Evolutionary conservation across 768 basidiomycete species (phyloP), one percentile per base, ranked within the genome.

Genomic region (Boletus bicolor): DNA sequence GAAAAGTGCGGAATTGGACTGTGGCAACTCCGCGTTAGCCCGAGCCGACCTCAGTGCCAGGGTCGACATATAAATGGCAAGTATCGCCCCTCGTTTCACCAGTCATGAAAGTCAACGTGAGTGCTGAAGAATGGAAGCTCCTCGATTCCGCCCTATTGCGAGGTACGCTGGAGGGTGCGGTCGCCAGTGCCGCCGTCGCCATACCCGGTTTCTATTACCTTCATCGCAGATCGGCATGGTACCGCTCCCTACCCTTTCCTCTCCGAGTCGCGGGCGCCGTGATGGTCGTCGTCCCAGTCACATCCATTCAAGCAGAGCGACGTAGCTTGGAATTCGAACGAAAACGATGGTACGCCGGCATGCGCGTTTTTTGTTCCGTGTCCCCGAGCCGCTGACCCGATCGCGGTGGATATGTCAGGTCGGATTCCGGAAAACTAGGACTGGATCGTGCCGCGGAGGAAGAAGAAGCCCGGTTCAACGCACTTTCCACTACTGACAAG

Each of bases 281-380:
- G 51, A 75, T 89, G 48, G 53, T 90, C 54, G 78, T 85, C 47
- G 83, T 84, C 0, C 91, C 91, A 0, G 71, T 79, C 44, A 73
- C 87, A 21, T 80, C 86, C 19, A 88, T 93, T 43, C 82, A 86
- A 57, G 91, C 86, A 6, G 91, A 93, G 64, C 79, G 83, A 4
- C 83, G 86, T 11, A 82, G 82, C 32, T 70, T 85, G 37, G 77
- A 81, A 55, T 91, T 80, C 58, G 87, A 91, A 57, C 74, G 77
- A 62, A 76, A 75, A 2, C 80, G 80, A 64, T 87, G 85, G 87
- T 86, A 41, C 17, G 82, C 68, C 4, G 19, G 4, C 7, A 24
- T 30, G 26, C 7, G 3, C 30, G 7, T 32, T 7, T 30, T 32
- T 7, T 30, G 21, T 24, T 44, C 39, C 4, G 7, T 7, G 7